A percentile compares a stretch with the other conserved stretches of the same genome.
Evolutionary conservation across 164 flowering plant genomes (phyloP).

Genomic region (Dillenia turbinata): DNA sequence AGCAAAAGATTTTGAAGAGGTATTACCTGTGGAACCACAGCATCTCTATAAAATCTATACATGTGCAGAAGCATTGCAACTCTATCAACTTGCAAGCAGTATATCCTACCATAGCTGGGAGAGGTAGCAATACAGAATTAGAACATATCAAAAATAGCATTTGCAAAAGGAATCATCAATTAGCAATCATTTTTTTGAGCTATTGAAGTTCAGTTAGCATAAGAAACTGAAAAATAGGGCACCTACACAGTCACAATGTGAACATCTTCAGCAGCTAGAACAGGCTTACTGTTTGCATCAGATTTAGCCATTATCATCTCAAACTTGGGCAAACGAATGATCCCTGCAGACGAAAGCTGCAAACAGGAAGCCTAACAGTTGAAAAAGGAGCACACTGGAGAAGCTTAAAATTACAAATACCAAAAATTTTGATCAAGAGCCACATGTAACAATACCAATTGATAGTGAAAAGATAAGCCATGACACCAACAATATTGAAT

Average conservation of each 20-base stretch:
- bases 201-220: neutral
- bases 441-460: no score
- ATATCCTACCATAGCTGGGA: slow-evolving; percentile 92
- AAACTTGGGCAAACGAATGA: slow-evolving; percentile 86
- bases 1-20: slow-evolving; percentile 1
- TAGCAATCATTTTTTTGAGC: neutral
- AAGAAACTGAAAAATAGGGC: slow-evolving; percentile 9
- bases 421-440: no score
- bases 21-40: slow-evolving; percentile 85
- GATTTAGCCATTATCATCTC: slow-evolving; percentile 92
- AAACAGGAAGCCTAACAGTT: no score
- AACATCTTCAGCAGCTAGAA: slow-evolving; percentile 81
- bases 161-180: neutral
- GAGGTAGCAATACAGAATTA: slow-evolving; percentile 4
- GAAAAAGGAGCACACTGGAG: no score
- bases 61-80: slow-evolving; percentile 80
- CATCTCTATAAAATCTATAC: slow-evolving; percentile 92
- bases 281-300: slow-evolving; percentile 82
- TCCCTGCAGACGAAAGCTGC: slow-evolving; percentile 90
- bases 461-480: no score
- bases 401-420: no score
- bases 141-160: neutral
- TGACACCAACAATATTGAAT: no score
- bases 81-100: slow-evolving; percentile 92
- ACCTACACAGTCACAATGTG: slow-evolving; percentile 82